Evolutionary conservation across 495 filamentous ascomycete species (phyloP), one percentile per base, ranked within the genome.

Genomic region (Oidiodendron maius): DNA sequence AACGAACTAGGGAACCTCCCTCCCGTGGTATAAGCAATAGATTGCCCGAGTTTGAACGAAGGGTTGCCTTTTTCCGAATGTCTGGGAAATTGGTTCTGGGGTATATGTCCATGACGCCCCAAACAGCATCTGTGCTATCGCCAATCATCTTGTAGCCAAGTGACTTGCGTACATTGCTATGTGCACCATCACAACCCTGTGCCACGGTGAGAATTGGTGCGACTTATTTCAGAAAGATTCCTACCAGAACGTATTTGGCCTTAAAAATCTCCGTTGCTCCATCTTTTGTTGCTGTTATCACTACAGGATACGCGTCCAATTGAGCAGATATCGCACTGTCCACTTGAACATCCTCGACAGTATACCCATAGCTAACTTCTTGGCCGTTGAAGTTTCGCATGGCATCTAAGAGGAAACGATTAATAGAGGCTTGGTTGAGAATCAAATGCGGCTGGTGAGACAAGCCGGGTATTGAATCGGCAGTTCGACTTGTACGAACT

Each of bases 51-150:
- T 62, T 41, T 1, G 80, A 78, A 55, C 74, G 76, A 34, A 86
- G 64, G 10, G 74, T 69, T 9, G 60, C 62, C 61, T 82, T 82
- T 20, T 20, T 40, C 17, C 38, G 20, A 4, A 40, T 21, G 13
- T 40, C 38, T 9, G 89, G 38, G 64, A 91, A 95, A 56, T 82
- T 65, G 0, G 89, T 91, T 4, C 67, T 71, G 4, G 85, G 82
- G 25, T 84, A 77, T 50, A 87, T 72, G 51, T 95, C 89, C 81
- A 93, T 84, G 12, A 94, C 89, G 50, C 89, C 89, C 83, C 83
- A 88, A 39, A 86, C 75, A 24, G 81, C 71, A 61, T 91, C 85
- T 25, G 71, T 82, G 55, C 72, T 82, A 58, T 94, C 86, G 15
- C 87, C 88, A 3, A 84, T 54, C 81, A 94, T 84, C 32, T 72